Base-by-base conservation (phyloP, 2,329 filamentous ascomycete genomes). In the Colletotrichum eremochloae region DNA sequence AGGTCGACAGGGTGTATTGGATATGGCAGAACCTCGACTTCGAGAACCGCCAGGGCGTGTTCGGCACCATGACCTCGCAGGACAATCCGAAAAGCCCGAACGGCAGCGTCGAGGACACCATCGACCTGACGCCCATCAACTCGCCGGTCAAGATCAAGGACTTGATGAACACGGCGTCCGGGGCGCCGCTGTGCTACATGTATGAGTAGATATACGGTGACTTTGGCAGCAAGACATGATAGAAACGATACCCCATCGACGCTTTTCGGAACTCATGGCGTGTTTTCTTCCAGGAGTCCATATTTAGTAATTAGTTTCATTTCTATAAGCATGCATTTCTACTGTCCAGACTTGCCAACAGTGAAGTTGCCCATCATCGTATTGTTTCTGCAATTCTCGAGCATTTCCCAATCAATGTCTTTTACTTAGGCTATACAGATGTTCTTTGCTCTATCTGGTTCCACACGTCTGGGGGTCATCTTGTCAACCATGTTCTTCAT, bases 1-100 rank as follows among this genome's bases (percentile, higher is more conserved):
- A 84, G 74, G 82, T 87, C 64, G 85, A 87, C 72, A 79, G 85
- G 15, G 78, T 84, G 58, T 86, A 84, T 77, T 86, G 83, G 76
- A 83, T 86, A 74, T 87, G 85, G 84, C 84, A 86, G 77, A 85
- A 84, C 67, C 81, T 84, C 31, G 81, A 86, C 75, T 81, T 79
- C 78, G 77, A 78, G 53, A 77, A 81, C 53, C 73, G 82, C 74
- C 79, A 79, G 80, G 81, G 77, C 33, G 80, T 84, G 55, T 80
- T 78, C 6, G 82, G 83, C 7, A 86, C 84, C 0, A 82, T 84
- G 63, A 85, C 84, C 0, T 75, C 84, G 75, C 78, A 82, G 72
- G 81, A 86, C 72, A 76, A 75, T 38, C 83, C 84, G 0, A 80
- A 81, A 0, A 84, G 81, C 61, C 78, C 80, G 18, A 82, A 86